These are phyloP conservation scores for Dactylellina sp. DNA, from an alignment of 2,329 filamentous ascomycete genomes.

Conservation along the genomic window DNA sequence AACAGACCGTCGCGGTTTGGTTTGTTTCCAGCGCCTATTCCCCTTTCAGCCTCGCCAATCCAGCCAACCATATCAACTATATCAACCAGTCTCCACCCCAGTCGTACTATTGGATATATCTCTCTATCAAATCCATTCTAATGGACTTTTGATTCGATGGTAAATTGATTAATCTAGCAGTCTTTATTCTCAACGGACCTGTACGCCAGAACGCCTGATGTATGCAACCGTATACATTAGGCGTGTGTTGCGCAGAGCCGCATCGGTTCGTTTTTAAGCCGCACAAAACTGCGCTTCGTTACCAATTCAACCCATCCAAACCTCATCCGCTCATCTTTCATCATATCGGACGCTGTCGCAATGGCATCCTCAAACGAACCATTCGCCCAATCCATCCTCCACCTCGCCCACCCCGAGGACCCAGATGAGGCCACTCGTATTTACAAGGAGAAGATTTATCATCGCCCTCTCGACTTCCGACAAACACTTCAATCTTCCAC, in stretches of 20 bases:
- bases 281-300: no score
- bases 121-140: not conserved
- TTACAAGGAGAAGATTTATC: slow-evolving; percentile 69
- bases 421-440: slow-evolving; percentile 70
- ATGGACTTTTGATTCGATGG: no score
- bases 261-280: not conserved
- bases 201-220: no score
- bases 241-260: slow-evolving; percentile 6
- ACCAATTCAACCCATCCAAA: no score
- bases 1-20: slow-evolving; percentile 24
- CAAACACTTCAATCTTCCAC: slow-evolving; percentile 65
- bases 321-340: not conserved
- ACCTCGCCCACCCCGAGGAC: slow-evolving; percentile 81
- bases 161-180: no score
- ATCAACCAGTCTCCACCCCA: no score
- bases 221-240: no score
- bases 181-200: no score
- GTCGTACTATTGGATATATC: no score
- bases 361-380: slow-evolving; percentile 60
- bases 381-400: slow-evolving; percentile 75
- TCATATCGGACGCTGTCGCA: not conserved
- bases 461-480: slow-evolving; percentile 66
- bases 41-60: slow-evolving; percentile 24
- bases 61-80: slow-evolving; percentile 31
- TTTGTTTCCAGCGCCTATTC: slow-evolving; percentile 8